Evolutionary conservation across 768 basidiomycete species (phyloP).

Genomic region (Amanita brunnescens): DNA sequence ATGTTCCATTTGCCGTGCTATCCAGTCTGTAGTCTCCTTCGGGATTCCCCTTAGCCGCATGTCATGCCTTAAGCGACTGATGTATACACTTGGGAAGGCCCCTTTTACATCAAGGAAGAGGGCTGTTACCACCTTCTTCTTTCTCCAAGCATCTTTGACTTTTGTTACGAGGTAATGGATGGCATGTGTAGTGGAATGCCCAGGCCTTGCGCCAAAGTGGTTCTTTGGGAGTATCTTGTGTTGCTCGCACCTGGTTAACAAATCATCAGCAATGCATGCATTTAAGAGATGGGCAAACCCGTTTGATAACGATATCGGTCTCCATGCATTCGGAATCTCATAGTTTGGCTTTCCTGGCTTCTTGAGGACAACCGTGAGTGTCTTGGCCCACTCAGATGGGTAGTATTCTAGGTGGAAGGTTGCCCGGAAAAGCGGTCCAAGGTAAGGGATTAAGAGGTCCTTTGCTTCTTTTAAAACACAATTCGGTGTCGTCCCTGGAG

Average conservation of each 20-base stretch:
- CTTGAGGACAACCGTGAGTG: not conserved
- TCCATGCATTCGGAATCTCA: not conserved
- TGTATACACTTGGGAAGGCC: constrained; percentile 32
- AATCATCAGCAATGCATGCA: too few species aligned
- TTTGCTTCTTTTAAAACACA: not conserved
- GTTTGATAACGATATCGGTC: not conserved
- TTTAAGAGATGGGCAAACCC: not conserved
- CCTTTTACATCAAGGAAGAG: constrained; percentile 36
- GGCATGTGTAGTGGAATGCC: constrained; percentile 28
- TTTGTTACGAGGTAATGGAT: constrained; percentile 22
- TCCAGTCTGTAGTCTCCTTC: not conserved
- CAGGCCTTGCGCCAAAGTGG: constrained; percentile 32
- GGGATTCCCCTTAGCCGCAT: constrained; percentile 21
- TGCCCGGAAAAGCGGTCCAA: not conserved
- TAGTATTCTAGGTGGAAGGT: not conserved
- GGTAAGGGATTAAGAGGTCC: not conserved
- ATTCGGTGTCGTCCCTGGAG: not conserved
- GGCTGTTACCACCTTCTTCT: constrained; percentile 22
- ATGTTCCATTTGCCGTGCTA: not conserved
- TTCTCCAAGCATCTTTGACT: constrained; percentile 30
- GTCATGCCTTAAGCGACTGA: constrained; percentile 21
- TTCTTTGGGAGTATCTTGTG: constrained; percentile 23
- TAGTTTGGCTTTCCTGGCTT: not conserved
- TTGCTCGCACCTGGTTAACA: constrained; percentile 17
- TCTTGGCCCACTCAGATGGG: not conserved